These are phyloP conservation scores for Aegilops longissima DNA, from an alignment of 176 grass and related monocot genomes.

Conservation along the genomic window DNA sequence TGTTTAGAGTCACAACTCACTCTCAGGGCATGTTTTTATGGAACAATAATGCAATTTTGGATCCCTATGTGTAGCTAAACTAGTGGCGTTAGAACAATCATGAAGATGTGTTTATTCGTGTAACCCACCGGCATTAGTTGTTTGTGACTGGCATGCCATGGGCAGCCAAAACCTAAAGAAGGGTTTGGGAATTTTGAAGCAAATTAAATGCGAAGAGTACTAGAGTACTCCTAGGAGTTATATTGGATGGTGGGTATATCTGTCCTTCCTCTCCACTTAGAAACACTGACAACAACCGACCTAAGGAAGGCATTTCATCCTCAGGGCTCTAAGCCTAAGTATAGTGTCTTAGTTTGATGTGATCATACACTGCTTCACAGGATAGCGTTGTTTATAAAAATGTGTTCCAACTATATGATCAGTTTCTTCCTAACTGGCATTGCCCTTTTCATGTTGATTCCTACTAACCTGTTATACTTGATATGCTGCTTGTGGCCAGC, in stretches of 20 bases:
- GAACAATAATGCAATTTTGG: background rate
- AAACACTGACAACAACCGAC: conserved; percentile 3
- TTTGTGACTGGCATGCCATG: background rate
- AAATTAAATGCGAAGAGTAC: background rate
- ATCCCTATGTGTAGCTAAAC: conserved; percentile 1
- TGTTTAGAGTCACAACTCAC: background rate
- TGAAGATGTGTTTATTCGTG: background rate
- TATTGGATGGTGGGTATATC: background rate
- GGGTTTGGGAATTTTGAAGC: background rate
- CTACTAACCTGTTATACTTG: conserved; percentile 1
- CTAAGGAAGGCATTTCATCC: background rate
- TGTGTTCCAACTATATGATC: background rate
- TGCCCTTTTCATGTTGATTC: background rate
- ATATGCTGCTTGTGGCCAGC: background rate
- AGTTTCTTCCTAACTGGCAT: conserved; percentile 1
- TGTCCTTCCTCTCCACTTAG: background rate
- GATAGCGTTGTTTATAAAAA: background rate
- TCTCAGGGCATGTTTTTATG: background rate
- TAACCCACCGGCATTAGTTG: background rate
- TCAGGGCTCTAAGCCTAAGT: background rate
- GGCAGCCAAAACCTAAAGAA: conserved; percentile 4
- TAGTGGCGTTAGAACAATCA: background rate
- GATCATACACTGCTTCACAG: background rate
- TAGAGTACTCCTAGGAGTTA: background rate
- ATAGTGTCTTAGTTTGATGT: background rate